These are phyloP conservation scores for Acanthochlamys bracteata DNA, from an alignment of 106 monocot genomes.

Conservation along the genomic window DNA sequence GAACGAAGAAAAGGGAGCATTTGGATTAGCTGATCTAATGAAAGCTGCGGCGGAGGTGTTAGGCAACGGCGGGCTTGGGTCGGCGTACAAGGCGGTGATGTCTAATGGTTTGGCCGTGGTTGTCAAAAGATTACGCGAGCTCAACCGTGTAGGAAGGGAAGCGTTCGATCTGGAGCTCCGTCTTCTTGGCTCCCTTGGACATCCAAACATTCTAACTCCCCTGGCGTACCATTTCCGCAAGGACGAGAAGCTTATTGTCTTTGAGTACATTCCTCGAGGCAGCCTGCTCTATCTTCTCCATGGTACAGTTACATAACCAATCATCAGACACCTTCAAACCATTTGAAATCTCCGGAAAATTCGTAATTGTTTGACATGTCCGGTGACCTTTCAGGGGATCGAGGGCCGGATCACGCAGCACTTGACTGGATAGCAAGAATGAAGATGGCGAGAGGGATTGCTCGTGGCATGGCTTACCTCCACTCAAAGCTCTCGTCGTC, in stretches of 20 bases:
- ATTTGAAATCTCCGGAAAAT: neutral
- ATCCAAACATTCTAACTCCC: constrained; percentile 50
- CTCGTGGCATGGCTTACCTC: constrained; percentile 37
- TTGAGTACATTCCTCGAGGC: constrained; percentile 46
- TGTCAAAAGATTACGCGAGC: constrained; percentile 53
- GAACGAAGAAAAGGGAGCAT: constrained; percentile 25
- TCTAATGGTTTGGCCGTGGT: constrained; percentile 37
- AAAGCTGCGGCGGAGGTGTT: constrained; percentile 67
- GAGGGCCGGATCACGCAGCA: constrained; percentile 30
- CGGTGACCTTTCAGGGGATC: constrained; percentile 18
- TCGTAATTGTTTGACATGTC: neutral
- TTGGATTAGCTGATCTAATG: constrained; percentile 52
- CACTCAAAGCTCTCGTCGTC: constrained; percentile 29
- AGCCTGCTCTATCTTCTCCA: constrained; percentile 54
- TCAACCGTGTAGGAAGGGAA: constrained; percentile 27
- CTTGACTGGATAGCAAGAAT: constrained; percentile 43
- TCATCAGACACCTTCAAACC: neutral
- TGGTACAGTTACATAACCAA: constrained; percentile 15
- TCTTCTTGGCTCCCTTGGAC: constrained; percentile 32
- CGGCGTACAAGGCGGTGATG: constrained; percentile 68
- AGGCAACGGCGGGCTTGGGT: constrained; percentile 43
- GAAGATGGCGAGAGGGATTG: constrained; percentile 34
- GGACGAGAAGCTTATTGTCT: constrained; percentile 62
- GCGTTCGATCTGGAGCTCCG: constrained; percentile 43
- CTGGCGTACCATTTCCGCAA: constrained; percentile 54